Evolutionary conservation across 2,329 filamentous ascomycete species (phyloP).

Genomic region (Cladorrhinum sp.): DNA sequence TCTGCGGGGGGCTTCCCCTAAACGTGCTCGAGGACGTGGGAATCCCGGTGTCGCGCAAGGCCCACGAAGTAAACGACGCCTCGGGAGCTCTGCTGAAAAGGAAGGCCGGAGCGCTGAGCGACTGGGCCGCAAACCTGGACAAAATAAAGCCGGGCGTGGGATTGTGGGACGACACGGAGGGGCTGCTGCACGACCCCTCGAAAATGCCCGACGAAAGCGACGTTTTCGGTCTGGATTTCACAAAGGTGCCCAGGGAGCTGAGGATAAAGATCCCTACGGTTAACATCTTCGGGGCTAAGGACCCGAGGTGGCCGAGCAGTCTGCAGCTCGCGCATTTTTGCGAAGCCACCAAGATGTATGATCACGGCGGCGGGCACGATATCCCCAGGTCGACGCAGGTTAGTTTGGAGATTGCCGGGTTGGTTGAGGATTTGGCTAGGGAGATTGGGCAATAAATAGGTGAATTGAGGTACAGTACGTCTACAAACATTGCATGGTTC

Average conservation of each 20-base stretch:
- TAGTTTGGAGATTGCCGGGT: constrained; percentile 31
- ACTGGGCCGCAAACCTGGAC: constrained; percentile 27
- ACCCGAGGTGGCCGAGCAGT: constrained; percentile 36
- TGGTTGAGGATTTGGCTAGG: constrained; percentile 28
- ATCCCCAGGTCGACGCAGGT: constrained; percentile 36
- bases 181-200: constrained; percentile 32
- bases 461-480: too few relatives aligned
- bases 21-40: constrained; percentile 35
- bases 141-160: constrained; percentile 30
- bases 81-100: constrained; percentile 28
- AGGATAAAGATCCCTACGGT: constrained; percentile 36
- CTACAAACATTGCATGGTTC: too few relatives aligned
- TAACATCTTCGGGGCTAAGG: constrained; percentile 37
- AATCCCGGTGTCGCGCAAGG: constrained; percentile 32
- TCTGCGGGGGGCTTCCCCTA: constrained; percentile 39
- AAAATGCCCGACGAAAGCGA: constrained; percentile 30
- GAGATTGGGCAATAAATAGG: constrained; percentile 7
- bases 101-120: constrained; percentile 29
- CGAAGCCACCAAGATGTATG: constrained; percentile 31
- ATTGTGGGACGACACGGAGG: constrained; percentile 35
- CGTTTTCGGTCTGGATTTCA: constrained; percentile 36
- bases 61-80: constrained; percentile 31
- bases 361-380: constrained; percentile 39
- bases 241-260: constrained; percentile 31
- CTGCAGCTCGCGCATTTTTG: constrained; percentile 38